Evolutionary conservation across 2,329 filamentous ascomycete genomes (phyloP).

Genomic region (Exophiala phaeomuriformis): DNA sequence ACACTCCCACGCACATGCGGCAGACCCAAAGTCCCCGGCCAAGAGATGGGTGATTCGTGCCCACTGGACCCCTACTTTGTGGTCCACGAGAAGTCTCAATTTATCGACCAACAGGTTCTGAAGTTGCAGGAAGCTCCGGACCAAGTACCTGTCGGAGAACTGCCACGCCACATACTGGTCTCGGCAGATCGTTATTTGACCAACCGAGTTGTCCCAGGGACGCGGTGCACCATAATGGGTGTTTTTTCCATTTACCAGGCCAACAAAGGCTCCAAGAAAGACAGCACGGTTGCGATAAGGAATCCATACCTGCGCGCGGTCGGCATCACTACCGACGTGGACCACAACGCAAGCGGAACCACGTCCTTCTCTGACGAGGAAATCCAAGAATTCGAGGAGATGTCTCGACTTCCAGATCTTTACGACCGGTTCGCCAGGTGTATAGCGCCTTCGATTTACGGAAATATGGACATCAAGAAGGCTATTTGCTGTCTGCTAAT

Average conservation of each 20-base stretch:
- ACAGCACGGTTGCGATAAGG: conserved; percentile 83
- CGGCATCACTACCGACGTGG: conserved; percentile 82
- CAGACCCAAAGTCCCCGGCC: conserved; percentile 48
- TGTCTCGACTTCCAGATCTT: conserved; percentile 85
- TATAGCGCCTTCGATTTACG: conserved; percentile 95
- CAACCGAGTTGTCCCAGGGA: conserved; percentile 90
- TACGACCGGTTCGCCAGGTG: conserved; percentile 85
- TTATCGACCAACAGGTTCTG: conserved; percentile 96
- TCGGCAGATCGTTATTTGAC: conserved; percentile 94
- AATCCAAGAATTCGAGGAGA: conserved; percentile 88
- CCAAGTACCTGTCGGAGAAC: conserved; percentile 91
- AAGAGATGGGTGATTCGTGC: conserved; percentile 66
- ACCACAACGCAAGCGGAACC: conserved; percentile 79
- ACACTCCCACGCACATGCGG: conserved; percentile 74
- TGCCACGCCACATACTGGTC: conserved; percentile 88
- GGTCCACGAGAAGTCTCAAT: conserved; percentile 84
- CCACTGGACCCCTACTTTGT: conserved; percentile 95
- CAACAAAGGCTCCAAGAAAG: conserved; percentile 68
- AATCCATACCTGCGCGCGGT: conserved; percentile 92
- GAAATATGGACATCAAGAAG: conserved; percentile 94
- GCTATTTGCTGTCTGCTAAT: conserved; percentile 88
- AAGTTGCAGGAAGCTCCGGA: conserved; percentile 97
- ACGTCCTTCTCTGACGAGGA: conserved; percentile 87
- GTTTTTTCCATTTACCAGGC: conserved; percentile 97
- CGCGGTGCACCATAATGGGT: conserved; percentile 89